Evolutionary conservation across 345 rosid genomes (phyloP).

Genomic region (Citrus cavaleriei): DNA sequence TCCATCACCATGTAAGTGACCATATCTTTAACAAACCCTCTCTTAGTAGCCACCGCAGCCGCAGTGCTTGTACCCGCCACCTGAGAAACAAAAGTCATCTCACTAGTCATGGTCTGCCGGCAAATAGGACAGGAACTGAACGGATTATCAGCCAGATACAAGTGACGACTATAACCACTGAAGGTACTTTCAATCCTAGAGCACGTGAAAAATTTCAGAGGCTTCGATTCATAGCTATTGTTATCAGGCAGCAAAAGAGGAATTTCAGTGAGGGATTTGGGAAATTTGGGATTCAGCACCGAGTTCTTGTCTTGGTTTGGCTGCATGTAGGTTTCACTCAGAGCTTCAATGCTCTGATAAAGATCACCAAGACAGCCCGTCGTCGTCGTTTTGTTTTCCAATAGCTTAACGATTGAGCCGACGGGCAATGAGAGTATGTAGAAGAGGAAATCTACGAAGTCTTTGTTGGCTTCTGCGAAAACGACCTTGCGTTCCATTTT

Average conservation of each 20-base stretch:
- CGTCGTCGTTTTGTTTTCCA: background rate
- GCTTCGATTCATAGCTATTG: no score
- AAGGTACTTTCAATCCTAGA: fast-evolving
- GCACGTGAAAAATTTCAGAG: no score
- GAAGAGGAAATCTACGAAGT: background rate
- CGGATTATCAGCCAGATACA: no score
- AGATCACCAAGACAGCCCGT: conserved; percentile 12
- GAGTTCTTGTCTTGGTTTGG: background rate
- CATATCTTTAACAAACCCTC: conserved; percentile 15
- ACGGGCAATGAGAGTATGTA: background rate
- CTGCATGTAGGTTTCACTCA: no score
- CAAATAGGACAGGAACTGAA: no score
- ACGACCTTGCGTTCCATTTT: conserved; percentile 10
- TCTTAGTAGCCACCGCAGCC: no score
- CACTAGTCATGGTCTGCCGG: no score
- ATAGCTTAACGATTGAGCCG: conserved; percentile 4
- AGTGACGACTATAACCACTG: no score
- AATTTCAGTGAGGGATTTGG: no score
- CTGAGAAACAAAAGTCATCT: no score
- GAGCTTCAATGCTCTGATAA: no score
- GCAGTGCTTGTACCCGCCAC: no score
- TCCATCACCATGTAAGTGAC: conserved; percentile 34
- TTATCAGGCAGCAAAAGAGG: background rate
- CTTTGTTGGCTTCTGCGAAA: conserved; percentile 28
- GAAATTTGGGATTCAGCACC: background rate